These are phyloP conservation scores for Mycena sanguinolenta DNA, from an alignment of 768 basidiomycete species.

Conservation along the genomic window DNA sequence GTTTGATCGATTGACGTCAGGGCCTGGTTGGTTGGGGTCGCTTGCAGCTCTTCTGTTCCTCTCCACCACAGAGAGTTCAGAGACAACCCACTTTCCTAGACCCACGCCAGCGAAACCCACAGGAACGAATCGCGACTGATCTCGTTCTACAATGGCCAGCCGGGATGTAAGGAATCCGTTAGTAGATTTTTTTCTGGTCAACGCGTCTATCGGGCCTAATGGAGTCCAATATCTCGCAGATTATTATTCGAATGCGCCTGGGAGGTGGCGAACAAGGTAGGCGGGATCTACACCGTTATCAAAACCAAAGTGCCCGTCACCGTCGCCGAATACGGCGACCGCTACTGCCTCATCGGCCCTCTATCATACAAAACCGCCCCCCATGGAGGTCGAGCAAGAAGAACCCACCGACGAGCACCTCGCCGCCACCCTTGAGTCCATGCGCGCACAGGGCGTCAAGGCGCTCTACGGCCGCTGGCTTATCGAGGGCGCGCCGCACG, in stretches of 20 bases:
- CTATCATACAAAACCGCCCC: conserved; percentile 97
- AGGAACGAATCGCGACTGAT: too few species aligned
- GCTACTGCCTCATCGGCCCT: conserved; percentile 98
- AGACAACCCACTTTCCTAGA: too few species aligned
- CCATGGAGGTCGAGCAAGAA: conserved; percentile 97
- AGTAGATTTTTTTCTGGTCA: too few species aligned
- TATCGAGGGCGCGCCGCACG: conserved; percentile 95
- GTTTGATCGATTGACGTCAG: too few species aligned
- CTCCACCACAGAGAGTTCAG: too few species aligned
- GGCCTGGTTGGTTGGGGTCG: too few species aligned
- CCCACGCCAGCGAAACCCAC: too few species aligned
- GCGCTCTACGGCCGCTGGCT: conserved; percentile 97
- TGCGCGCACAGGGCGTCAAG: conserved; percentile 94
- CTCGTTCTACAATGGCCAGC: too few species aligned
- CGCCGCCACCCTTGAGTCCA: conserved; percentile 78
- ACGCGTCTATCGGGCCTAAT: too few species aligned
- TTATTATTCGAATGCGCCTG: conserved; percentile 96
- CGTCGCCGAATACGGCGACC: conserved; percentile 93
- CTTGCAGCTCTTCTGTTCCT: too few species aligned
- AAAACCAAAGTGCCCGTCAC: conserved; percentile 99
- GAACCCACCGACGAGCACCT: conserved; percentile 89
- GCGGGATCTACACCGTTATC: conserved; percentile 99
- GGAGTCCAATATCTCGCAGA: too few species aligned
- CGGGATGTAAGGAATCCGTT: too few species aligned
- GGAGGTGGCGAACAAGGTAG: conserved; percentile 99